These are phyloP conservation scores for Mycena albidolilacea DNA, from an alignment of 768 basidiomycete genomes.

Conservation along the genomic window DNA sequence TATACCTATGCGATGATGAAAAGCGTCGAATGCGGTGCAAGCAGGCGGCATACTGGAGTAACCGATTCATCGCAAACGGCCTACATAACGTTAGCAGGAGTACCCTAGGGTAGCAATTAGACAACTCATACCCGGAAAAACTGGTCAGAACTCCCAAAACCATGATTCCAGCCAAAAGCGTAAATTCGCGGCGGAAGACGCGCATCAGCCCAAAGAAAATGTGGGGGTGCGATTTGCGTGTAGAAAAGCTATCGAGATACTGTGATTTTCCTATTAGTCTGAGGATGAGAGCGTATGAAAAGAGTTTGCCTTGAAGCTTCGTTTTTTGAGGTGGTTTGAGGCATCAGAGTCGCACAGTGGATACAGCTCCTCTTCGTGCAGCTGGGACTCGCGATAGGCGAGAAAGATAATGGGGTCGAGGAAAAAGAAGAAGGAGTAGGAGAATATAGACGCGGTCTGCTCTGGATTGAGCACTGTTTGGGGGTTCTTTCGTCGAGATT, in stretches of 20 bases:
- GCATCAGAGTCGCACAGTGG: constrained; percentile 74
- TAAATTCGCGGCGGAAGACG: constrained; percentile 47
- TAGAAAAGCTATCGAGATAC: background rate
- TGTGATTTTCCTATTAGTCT: background rate
- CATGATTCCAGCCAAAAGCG: constrained; percentile 40
- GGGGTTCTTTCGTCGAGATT: background rate
- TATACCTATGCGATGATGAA: constrained; percentile 40
- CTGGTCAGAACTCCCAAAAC: constrained; percentile 14
- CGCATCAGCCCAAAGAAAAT: constrained; percentile 61
- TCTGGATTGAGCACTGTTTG: constrained; percentile 52
- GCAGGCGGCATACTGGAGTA: constrained; percentile 51
- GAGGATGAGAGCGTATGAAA: background rate
- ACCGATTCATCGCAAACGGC: constrained; percentile 57
- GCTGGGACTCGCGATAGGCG: constrained; percentile 54
- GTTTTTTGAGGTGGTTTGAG: constrained; percentile 18
- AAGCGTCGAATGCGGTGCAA: constrained; percentile 44
- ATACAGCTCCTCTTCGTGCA: constrained; percentile 65
- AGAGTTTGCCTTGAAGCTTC: constrained; percentile 47
- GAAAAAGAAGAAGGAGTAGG: constrained; percentile 53
- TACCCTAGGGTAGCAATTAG: constrained; percentile 25
- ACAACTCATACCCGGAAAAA: constrained; percentile 19
- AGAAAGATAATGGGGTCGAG: constrained; percentile 56
- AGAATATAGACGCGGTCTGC: constrained; percentile 65
- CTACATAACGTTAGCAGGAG: constrained; percentile 45
- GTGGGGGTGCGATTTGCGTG: background rate